Conservation (phyloP, 371 early-diverging fungal species). For the Funneliformis caledonium region DNA sequence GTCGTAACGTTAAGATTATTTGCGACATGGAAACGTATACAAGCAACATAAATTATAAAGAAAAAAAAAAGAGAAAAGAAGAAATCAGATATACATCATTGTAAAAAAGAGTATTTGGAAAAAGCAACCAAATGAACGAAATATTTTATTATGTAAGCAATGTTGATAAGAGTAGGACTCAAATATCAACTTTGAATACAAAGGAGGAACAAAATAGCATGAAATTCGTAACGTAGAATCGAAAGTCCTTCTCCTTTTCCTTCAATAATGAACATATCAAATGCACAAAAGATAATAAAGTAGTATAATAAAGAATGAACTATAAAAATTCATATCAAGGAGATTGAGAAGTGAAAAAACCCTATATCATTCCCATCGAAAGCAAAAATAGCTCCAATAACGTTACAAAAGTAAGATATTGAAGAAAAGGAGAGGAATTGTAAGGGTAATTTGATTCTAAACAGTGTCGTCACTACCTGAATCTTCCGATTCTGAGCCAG, state of each 20-base stretch:
- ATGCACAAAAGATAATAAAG: background rate
- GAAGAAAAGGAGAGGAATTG: background rate
- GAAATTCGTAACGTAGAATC: background rate
- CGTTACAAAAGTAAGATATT: background rate
- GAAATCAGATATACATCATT: background rate
- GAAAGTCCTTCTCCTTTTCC: background rate
- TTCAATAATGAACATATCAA: background rate
- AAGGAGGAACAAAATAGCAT: background rate
- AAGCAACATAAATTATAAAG: background rate
- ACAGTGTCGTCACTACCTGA: conserved; percentile 76
- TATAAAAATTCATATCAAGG: background rate
- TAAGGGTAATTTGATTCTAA: background rate
- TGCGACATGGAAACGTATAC: background rate
- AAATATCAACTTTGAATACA: conserved; percentile 1
- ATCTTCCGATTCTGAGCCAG: conserved; percentile 76
- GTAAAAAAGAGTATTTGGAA: background rate
- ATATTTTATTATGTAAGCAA: conserved; percentile 3
- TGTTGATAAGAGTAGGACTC: background rate
- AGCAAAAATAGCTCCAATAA: background rate
- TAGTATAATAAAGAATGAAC: background rate
- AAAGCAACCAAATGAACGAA: background rate
- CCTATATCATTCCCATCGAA: background rate
- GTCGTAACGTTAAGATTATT: background rate
- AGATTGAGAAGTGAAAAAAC: background rate
- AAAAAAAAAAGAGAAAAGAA: background rate